Percentiles rank a stretch among this genome's conserved stretches.
Evolutionary conservation across 225 moss, liverwort and hornwort genomes (phyloP).

Genomic region (Pleurozium schreberi): DNA sequence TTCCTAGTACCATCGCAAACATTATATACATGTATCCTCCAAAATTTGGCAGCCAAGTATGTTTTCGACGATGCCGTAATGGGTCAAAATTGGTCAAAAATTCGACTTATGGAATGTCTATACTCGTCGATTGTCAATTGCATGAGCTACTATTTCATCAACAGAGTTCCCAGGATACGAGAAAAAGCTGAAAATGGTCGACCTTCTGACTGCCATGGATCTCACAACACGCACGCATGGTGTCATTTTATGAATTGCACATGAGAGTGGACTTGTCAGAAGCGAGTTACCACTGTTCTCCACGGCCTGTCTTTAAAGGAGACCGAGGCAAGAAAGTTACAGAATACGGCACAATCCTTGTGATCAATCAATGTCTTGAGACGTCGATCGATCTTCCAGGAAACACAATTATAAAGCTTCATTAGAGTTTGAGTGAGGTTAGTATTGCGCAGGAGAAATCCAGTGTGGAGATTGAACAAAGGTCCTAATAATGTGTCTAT

Average conservation of each 20-base stretch:
- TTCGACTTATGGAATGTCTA: background rate
- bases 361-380: background rate
- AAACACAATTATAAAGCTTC: background rate
- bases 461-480: background rate
- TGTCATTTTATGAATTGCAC: background rate
- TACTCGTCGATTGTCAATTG: background rate
- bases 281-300: background rate
- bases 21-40: no score
- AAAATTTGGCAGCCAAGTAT: background rate
- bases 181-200: background rate
- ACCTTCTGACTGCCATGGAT: background rate
- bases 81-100: background rate
- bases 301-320: background rate
- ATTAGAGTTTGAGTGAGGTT: background rate
- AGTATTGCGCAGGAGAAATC: background rate
- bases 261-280: background rate
- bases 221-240: background rate
- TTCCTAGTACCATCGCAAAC: background rate
- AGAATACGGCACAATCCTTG: background rate
- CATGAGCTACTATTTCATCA: background rate
- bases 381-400: background rate
- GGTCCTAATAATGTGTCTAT: background rate
- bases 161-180: background rate
- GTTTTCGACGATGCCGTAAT: no score
- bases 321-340: background rate